Evolutionary conservation across 306 rosid genomes (phyloP).

Genomic region (Astragalus glycyphyllos): DNA sequence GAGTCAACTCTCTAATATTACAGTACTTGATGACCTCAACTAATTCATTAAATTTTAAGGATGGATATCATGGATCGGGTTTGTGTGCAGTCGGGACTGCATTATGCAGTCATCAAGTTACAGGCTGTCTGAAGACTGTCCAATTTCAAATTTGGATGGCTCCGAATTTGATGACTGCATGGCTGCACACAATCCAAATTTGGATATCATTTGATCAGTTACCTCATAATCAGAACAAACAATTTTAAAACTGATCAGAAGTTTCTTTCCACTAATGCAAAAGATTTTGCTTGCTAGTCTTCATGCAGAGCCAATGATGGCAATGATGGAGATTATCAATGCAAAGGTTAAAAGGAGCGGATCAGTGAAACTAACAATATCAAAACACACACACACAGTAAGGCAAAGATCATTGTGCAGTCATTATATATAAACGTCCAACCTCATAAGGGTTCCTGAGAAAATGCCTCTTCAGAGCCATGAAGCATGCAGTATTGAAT

Average conservation of each 20-base stretch:
- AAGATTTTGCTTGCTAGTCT: slow-evolving; percentile 2
- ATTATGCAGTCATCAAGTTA: too few relatives aligned
- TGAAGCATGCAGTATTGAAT: slow-evolving; percentile 46
- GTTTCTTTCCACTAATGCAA: slow-evolving; percentile 9
- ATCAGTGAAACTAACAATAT: slow-evolving; percentile 30
- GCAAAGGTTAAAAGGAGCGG: slow-evolving; percentile 4
- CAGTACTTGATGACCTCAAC: slow-evolving; percentile 8
- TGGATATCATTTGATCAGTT: neutral
- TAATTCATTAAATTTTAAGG: neutral
- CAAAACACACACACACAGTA: neutral
- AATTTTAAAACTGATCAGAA: neutral
- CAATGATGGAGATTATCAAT: slow-evolving; percentile 10
- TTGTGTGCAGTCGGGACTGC: too few relatives aligned
- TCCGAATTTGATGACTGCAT: too few relatives aligned
- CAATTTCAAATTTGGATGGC: too few relatives aligned
- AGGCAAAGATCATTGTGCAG: slow-evolving; percentile 44
- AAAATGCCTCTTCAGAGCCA: slow-evolving; percentile 50
- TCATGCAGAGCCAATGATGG: slow-evolving; percentile 30
- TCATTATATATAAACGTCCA: slow-evolving; percentile 42
- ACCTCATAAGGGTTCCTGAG: slow-evolving; percentile 51
- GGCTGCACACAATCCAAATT: too few relatives aligned
- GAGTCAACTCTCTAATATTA: neutral
- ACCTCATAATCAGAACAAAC: neutral
- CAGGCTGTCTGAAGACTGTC: too few relatives aligned
- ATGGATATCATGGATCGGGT: neutral